Base-by-base conservation (phyloP, 257 asterid species). In the Solanum rostratum region DNA sequence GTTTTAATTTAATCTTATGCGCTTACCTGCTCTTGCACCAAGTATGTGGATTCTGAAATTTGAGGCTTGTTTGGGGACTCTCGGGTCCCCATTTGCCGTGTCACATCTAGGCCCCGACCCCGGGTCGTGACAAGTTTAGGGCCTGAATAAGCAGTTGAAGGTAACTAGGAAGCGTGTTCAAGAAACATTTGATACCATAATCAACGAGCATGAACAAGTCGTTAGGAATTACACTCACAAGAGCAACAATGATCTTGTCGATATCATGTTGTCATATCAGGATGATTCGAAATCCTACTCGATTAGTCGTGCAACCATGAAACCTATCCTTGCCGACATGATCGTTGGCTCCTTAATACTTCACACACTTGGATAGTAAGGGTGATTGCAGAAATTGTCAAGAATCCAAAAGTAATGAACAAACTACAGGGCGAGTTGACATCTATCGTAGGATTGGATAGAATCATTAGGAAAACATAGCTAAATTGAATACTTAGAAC, bases 281-380 rank as follows among this genome's bases (percentile, higher is more conserved):
- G 66, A 37, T 18, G 5, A 46, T 69, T 0, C n/a, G 2, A 49
- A 53, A 55, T 66, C 81, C 33, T 70, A 50, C 81, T 45, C 45
- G 33, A 52, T 83, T 49, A 70, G 69, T 11, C 33, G 66, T 53
- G 63, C 37, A 68, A 83, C 63, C 81, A 69, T 83, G 53, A 52
- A 52, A 69, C 81, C 85, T n/a, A 69, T 83, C 80, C 65, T 83
- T 53, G n/a, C 60, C n/a, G 85, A 83, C 60, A 83, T 83, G 85
- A 68, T 83, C 7, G 81, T 69, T 45, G 85, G 55, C 30, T 16
- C 85, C 54, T 83, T 6, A 81, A 83, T 83, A 83, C 85, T 70
- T 83, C 85, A 33, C 16, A 52, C 79, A 70, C 85, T 49, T 69
- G 66, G 79, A 83, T 69, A 27, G 85, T 68, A 54, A 52, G 85